Base-by-base conservation (phyloP, 1,284 basidiomycete genomes). In the Pascua sp. region DNA sequence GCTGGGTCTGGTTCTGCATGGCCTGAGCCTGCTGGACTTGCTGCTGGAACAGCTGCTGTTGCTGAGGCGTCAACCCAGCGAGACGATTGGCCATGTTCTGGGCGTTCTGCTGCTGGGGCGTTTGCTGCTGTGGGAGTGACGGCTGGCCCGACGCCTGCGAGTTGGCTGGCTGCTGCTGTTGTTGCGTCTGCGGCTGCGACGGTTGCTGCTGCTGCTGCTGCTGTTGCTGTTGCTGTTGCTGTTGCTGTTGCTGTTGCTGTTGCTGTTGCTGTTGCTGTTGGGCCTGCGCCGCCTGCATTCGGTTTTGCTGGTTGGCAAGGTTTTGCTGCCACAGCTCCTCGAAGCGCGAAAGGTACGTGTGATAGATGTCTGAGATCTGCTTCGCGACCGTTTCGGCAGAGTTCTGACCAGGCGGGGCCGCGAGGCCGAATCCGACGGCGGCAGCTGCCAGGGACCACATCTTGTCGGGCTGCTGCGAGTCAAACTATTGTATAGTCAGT, bases 301-400 rank as follows among this genome's bases (percentile, higher is more conserved):
- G 45, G 47, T 39, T 32, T 36, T 59, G 47, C 54, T 51, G 57
- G 39, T 53, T 46, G 11, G 51, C 13, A 40, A 56, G 55, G 42
- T 42, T 60, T 18, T 55, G 50, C 46, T 51, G 48, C 59, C 56
- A 60, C 17, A 61, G 39, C 46, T 60, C 56, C 45, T 63, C 58
- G 12, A 60, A 43, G 2, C 44, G 47, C 32, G 46, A 24, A 12
- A 59, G 49, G 42, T 47, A 55, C 16, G 37, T 41, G 51, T 56
- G 57, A 47, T 62, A 62, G 41, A 59, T 51, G 13, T 59, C 57
- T 45, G 46, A 43, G 47, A 62, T 55, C 48, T 55, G 56, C 51
- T 53, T 55, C 18, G 50, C 56, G 43, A 51, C 46, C 15, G 51
- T 46, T 41, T 59, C 57, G 37, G 43, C 47, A 9, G 47, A 43